Conservation (phyloP, 2,329 filamentous ascomycete genomes). For the Salinomyces thailandicus region DNA sequence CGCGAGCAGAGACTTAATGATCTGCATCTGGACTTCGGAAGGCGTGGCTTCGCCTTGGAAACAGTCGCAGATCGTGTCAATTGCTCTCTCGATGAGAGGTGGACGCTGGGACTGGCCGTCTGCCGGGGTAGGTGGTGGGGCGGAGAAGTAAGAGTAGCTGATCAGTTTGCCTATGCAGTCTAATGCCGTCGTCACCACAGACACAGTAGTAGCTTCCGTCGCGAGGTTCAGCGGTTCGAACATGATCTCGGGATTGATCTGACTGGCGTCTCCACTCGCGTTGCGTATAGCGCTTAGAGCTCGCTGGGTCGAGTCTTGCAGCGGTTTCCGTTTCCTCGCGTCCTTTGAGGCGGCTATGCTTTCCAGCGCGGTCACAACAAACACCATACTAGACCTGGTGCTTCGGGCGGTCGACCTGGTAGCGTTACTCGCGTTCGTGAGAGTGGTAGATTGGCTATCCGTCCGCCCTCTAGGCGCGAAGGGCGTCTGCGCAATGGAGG, state of each 20-base stretch:
- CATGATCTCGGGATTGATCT: conserved; percentile 81
- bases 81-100: conserved; percentile 89
- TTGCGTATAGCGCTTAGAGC: conserved; percentile 77
- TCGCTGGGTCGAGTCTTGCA: conserved; percentile 69
- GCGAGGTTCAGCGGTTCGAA: conserved; percentile 87
- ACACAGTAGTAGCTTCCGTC: conserved; percentile 73
- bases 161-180: conserved; percentile 99
- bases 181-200: conserved; percentile 78
- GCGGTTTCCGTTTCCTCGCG: conserved; percentile 72
- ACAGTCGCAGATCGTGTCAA: conserved; percentile 98
- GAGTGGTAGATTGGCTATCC: conserved; percentile 50
- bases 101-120: conserved; percentile 28
- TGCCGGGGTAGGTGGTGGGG: conserved; percentile 26
- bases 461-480: conserved; percentile 38
- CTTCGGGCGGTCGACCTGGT: conserved; percentile 38
- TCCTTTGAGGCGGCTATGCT: conserved; percentile 86
- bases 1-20: conserved; percentile 90
- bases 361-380: conserved; percentile 87
- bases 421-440: conserved; percentile 36
- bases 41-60: conserved; percentile 94
- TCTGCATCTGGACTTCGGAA: conserved; percentile 88
- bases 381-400: conserved; percentile 86
- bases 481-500: not conserved
- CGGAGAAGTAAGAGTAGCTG: conserved; percentile 95
- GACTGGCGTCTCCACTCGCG: conserved; percentile 58